A percentile compares a stretch with the other conserved stretches of the same genome.
Evolutionary conservation across 768 basidiomycete genomes (phyloP).

Genomic region (Boletus pseudopeckii): DNA sequence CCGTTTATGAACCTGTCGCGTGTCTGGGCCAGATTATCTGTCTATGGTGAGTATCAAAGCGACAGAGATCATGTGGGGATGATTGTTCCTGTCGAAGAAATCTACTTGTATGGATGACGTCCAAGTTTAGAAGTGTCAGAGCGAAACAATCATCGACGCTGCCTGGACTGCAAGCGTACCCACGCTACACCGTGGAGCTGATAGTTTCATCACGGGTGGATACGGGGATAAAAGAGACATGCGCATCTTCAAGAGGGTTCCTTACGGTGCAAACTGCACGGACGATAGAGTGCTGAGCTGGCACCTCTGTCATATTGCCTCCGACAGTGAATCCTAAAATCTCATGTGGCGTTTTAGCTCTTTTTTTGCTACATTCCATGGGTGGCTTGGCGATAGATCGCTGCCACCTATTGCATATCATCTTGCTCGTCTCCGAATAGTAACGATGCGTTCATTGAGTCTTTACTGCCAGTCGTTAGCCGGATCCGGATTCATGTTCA

Average conservation of each 20-base stretch:
- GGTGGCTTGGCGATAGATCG: background rate
- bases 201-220: background rate
- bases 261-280: no score
- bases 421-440: background rate
- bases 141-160: background rate
- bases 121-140: background rate
- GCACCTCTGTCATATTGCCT: background rate
- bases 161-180: background rate
- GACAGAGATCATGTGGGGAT: background rate
- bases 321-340: background rate
- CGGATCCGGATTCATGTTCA: background rate
- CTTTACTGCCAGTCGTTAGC: background rate
- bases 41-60: background rate
- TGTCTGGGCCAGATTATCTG: no score
- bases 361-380: background rate
- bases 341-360: no score
- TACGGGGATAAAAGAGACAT: background rate
- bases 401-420: background rate
- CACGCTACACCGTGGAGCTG: constrained; percentile 1
- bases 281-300: background rate
- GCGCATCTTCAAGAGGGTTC: background rate
- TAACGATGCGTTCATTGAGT: background rate
- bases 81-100: background rate
- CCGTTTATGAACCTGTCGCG: background rate
- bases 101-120: background rate